A percentile compares a stretch with the other conserved stretches of the same genome.
phyloP scores from a whole-genome alignment of 495 filamentous ascomycete species.

The Penicillium subrubescens region DNA sequence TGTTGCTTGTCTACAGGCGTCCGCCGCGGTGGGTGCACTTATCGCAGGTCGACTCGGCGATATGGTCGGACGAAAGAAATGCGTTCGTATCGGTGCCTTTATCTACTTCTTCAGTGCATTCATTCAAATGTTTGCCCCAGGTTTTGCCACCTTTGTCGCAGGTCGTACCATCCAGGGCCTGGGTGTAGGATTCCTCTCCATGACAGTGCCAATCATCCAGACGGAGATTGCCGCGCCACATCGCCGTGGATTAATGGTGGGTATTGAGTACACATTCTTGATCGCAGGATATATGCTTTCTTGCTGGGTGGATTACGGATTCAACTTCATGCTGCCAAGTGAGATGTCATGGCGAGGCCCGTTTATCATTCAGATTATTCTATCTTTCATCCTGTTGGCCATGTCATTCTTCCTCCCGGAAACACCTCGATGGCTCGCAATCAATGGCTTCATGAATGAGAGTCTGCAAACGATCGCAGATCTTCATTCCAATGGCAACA shows the following conservation, averaged over 20 bases:
- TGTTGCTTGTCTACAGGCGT: not conserved
- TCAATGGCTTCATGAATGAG: not conserved
- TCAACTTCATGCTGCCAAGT: conserved; percentile 31
- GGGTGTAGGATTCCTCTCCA: not conserved
- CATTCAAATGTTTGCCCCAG: conserved; percentile 35
- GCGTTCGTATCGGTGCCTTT: conserved; percentile 34
- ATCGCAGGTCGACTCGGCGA: conserved; percentile 30
- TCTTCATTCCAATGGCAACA: not conserved
- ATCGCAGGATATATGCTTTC: conserved; percentile 37
- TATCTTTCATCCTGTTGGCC: conserved; percentile 8
- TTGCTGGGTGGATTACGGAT: conserved; percentile 37
- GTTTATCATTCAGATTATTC: conserved; percentile 34
- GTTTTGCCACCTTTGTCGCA: conserved; percentile 29
- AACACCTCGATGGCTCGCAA: not conserved
- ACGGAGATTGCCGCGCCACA: not conserved
- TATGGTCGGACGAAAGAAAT: conserved; percentile 36
- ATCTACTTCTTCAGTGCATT: conserved; percentile 38
- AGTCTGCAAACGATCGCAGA: not conserved
- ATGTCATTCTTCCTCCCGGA: not conserved
- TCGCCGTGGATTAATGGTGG: conserved; percentile 32
- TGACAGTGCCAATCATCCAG: not conserved
- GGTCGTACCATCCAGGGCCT: conserved; percentile 18
- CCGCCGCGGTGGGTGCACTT: not conserved
- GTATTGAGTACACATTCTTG: conserved; percentile 33
- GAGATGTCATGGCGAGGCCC: conserved; percentile 33